phyloP scores from a whole-genome alignment of 768 basidiomycete genomes.

The Clitopilus hobsonii region DNA sequence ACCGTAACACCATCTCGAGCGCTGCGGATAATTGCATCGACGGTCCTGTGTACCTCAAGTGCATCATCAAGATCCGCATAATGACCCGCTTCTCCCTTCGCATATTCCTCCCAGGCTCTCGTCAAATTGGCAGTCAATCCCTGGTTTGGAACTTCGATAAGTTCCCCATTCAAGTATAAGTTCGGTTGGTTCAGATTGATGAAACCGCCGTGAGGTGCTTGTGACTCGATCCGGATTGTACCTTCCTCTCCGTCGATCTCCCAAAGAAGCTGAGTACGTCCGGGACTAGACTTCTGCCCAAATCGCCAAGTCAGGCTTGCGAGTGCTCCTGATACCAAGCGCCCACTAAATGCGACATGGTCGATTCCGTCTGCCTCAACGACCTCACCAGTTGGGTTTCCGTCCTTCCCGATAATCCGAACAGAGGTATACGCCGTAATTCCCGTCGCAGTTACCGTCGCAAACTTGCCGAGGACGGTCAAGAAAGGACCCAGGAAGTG shows the following conservation, averaged over 20 bases:
- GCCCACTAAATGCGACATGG: slow-evolving; percentile 24
- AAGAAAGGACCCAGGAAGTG: slow-evolving; percentile 25
- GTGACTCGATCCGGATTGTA: slow-evolving; percentile 18
- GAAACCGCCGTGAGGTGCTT: slow-evolving; percentile 7
- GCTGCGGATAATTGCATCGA: slow-evolving; percentile 20
- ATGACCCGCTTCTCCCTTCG: slow-evolving; percentile 13
- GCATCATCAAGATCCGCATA: slow-evolving; percentile 25
- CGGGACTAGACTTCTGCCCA: slow-evolving; percentile 15
- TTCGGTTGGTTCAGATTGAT: slow-evolving; percentile 18
- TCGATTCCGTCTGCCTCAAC: slow-evolving; percentile 15
- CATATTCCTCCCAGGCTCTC: slow-evolving; percentile 18
- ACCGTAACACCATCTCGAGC: slow-evolving; percentile 21
- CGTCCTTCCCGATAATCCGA: slow-evolving; percentile 17
- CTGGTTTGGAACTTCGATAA: slow-evolving; percentile 11
- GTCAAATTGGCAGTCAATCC: slow-evolving; percentile 6
- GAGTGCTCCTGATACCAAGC: slow-evolving; percentile 23
- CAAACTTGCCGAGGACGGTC: slow-evolving; percentile 25
- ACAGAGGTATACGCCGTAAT: slow-evolving; percentile 20
- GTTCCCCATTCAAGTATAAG: slow-evolving; percentile 26
- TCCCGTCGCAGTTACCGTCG: slow-evolving; percentile 18
- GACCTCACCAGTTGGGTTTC: slow-evolving; percentile 18
- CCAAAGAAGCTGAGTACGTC: slow-evolving; percentile 23
- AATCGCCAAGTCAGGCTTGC: slow-evolving; percentile 20
- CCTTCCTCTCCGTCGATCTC: slow-evolving; percentile 31
- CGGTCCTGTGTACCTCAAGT: slow-evolving; percentile 13